A percentile compares a stretch with the other conserved stretches of the same genome.
Evolutionary conservation across 257 asterid genomes (phyloP).

Genomic region (Solanum bulbocastanum): DNA sequence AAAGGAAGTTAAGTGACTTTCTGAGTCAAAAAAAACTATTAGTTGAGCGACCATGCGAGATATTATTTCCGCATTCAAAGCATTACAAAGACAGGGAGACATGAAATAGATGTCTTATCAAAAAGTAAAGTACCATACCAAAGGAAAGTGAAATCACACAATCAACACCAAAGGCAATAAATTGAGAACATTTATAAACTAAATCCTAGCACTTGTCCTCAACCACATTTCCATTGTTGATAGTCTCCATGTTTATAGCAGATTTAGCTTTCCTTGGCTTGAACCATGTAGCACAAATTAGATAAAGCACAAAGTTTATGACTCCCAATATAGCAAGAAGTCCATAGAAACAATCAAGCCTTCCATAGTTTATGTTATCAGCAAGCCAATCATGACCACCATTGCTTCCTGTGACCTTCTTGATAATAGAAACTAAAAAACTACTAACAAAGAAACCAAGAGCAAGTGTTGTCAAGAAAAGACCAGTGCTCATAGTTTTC

Average conservation of each 20-base stretch:
- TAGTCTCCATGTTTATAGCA: constrained; percentile 16
- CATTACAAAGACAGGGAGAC: background rate
- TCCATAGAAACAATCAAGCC: constrained; percentile 75
- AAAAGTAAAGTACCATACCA: background rate
- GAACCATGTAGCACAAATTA: constrained; percentile 55
- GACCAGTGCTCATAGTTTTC: constrained; percentile 96
- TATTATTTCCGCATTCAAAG: background rate
- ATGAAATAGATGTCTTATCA: background rate
- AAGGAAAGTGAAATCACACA: background rate
- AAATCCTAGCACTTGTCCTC: constrained; percentile 33
- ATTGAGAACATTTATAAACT: background rate
- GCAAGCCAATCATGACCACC: constrained; percentile 74
- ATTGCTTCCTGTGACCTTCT: constrained; percentile 40
- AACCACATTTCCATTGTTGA: constrained; percentile 12
- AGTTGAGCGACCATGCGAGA: background rate
- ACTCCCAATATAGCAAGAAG: constrained; percentile 55
- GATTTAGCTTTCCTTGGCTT: constrained; percentile 33
- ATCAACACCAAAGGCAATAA: background rate
- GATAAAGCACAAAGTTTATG: constrained; percentile 42
- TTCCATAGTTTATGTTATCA: constrained; percentile 62
- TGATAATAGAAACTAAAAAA: constrained; percentile 56
- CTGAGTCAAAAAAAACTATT: no score
- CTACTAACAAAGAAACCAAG: constrained; percentile 82
- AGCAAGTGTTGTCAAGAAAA: constrained; percentile 72
- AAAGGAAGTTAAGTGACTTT: no score